Conservation (phyloP, 305 asterid genomes). For the Coffea humblotiana region DNA sequence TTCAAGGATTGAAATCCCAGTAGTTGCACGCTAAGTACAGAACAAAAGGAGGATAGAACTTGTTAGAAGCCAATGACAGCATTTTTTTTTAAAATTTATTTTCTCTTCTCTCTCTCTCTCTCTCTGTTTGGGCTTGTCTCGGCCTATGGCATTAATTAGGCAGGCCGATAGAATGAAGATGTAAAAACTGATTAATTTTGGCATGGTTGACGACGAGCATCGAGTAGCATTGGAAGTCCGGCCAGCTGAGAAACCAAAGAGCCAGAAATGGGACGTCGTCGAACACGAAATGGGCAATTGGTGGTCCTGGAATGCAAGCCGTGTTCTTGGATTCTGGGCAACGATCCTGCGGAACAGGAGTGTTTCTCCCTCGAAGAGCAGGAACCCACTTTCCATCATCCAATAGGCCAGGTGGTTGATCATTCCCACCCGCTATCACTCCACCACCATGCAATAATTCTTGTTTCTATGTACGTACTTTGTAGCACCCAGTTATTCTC, state of each 20-base stretch:
- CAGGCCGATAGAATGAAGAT: neutral
- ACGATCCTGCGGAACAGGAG: conserved; percentile 58
- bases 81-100: too few species aligned
- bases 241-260: conserved; percentile 15
- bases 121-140: neutral
- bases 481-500: too few species aligned
- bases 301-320: conserved; percentile 62
- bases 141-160: neutral
- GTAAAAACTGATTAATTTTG: neutral
- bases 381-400: conserved; percentile 23
- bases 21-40: too few species aligned
- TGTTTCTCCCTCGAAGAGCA: conserved; percentile 60
- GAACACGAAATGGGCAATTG: conserved; percentile 8
- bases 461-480: too few species aligned
- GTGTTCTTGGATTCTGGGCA: conserved; percentile 48
- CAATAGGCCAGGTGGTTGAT: conserved; percentile 45
- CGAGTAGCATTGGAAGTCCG: conserved; percentile 13
- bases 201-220: neutral
- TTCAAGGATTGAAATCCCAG: neutral
- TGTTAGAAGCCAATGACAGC: neutral
- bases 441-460: too few species aligned
- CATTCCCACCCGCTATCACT: neutral
- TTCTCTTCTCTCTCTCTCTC: neutral
- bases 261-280: conserved; percentile 8
- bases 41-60: too few species aligned